Base-by-base conservation (phyloP, 441 rosid species). In the Arabidopsis lyrata region DNA sequence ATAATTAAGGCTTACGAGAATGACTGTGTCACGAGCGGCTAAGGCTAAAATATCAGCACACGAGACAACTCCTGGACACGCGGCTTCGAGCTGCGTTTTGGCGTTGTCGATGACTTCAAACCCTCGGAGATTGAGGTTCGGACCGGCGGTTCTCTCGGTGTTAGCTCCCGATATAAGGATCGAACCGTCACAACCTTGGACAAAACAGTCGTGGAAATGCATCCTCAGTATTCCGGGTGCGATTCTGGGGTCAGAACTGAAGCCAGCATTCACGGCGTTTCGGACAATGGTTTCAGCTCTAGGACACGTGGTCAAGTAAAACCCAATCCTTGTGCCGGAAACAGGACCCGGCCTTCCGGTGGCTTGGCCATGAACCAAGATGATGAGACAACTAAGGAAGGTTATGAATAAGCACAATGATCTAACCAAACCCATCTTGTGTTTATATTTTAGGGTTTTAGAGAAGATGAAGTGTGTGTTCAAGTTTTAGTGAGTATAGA, bases 181-280 rank as follows among this genome's bases (percentile, higher is more conserved):
- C 4, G 96, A 92, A 50, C 78, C 97, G 29, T 92, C 92, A 5
- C 94, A 90, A 2, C 96, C 97, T 11, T 59, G 82, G 10, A 92
- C 89, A 15, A 92, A 92, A 65, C 92, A 90, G 67, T 92, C 96
- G 35, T 92, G 97, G 68, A 87, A 87, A 32, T 78, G 85, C 92
- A 90, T 88, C 74, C 93, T 87, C 3, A 92, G 67, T 41, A 92
- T 57, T 0, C 88, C 87, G 0, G 93, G 91, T 13, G 95, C 95
- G 32, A 90, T 54, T 0, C 77, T 56, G 0, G 89, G 84, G 54
- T 88, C 62, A 0, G 85, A 76, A 2, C 34, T 44, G 68, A 87
- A 85, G 67, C 88, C 94, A 20, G 87, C 38, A 42, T 59, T 64
- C 20, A 90, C 91, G 0, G 89, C 86, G n/a, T 84, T 52, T 41